These are phyloP conservation scores for Venturia nashicola DNA, from an alignment of 2,329 filamentous ascomycete species.

Conservation along the genomic window DNA sequence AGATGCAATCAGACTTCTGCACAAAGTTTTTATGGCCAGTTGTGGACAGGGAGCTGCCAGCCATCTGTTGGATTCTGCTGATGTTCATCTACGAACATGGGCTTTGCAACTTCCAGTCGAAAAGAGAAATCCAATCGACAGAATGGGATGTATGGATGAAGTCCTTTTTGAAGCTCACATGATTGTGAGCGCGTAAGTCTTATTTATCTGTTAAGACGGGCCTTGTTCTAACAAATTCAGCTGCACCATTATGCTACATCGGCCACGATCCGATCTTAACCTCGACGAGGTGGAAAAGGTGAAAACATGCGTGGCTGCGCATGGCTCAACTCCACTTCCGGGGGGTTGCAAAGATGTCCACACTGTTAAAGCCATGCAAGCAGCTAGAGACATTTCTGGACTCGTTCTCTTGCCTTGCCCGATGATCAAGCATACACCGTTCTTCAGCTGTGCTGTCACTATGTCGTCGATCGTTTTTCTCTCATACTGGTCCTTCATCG, in stretches of 20 bases:
- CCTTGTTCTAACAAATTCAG: constrained; percentile 15
- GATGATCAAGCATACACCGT: constrained; percentile 64
- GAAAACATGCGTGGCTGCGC: constrained; percentile 54
- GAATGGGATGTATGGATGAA: constrained; percentile 65
- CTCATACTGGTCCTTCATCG: constrained; percentile 56
- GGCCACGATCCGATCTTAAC: constrained; percentile 26
- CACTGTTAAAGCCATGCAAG: constrained; percentile 68
- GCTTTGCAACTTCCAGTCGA: constrained; percentile 61
- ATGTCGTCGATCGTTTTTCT: constrained; percentile 71
- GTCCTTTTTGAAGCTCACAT: constrained; percentile 88
- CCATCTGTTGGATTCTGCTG: constrained; percentile 40
- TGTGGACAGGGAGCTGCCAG: constrained; percentile 23
- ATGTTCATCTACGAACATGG: constrained; percentile 60
- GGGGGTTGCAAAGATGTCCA: constrained; percentile 45
- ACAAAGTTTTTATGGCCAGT: constrained; percentile 52
- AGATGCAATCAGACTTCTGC: constrained; percentile 66
- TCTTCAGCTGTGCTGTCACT: constrained; percentile 71
- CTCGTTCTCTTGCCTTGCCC: constrained; percentile 63
- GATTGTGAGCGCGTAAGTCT: constrained; percentile 44
- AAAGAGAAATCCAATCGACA: constrained; percentile 58
- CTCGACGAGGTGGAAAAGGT: constrained; percentile 25
- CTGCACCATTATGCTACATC: constrained; percentile 31
- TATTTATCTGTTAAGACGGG: neutral
- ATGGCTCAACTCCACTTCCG: constrained; percentile 34
- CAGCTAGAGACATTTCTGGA: constrained; percentile 64